These are phyloP conservation scores for Coelastrella sp. DNA, from an alignment of 139 green algal genomes.

Conservation along the genomic window DNA sequence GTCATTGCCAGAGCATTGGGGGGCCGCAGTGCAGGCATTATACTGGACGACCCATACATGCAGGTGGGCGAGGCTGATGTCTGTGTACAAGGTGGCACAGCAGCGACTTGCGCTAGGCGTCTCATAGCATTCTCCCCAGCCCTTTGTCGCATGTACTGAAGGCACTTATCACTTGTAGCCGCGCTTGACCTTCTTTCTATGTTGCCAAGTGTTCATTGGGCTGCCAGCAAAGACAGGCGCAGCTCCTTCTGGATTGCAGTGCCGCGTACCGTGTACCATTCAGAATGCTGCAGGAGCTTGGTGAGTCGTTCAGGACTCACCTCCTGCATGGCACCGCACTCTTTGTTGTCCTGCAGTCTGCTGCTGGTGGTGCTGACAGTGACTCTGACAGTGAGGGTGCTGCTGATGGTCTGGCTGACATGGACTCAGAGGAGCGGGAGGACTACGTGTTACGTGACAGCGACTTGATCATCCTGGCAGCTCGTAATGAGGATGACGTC, in stretches of 20 bases:
- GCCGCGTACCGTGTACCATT: no score
- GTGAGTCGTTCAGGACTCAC: no score
- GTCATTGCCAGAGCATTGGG: conserved; percentile 53
- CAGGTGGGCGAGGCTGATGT: conserved; percentile 69
- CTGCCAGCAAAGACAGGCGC: no score
- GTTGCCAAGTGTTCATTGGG: no score
- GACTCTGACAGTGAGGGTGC: conserved; percentile 57
- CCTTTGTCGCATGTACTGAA: no score
- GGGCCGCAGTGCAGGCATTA: conserved; percentile 37
- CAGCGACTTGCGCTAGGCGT: neutral
- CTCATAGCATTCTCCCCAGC: no score
- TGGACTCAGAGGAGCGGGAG: conserved; percentile 73
- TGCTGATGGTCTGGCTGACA: conserved; percentile 65
- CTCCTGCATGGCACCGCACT: no score
- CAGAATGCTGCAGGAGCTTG: no score
- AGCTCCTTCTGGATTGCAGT: no score
- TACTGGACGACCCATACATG: conserved; percentile 78
- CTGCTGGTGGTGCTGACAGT: conserved; percentile 34
- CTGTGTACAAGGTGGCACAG: neutral
- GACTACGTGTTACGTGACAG: conserved; percentile 77
- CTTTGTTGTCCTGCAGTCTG: neutral
- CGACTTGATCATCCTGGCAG: conserved; percentile 94
- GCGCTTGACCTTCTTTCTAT: no score
- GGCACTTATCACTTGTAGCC: no score
- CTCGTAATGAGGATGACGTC: conserved; percentile 95